phyloP scores from a whole-genome alignment of 306 rosid species.

The Medicago truncatula region MtrunA17r5.0-ANR NC_053042.1:53201001-53201500 shows the following conservation, averaged over 20 bases:
- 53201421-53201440: slow-evolving; percentile 68
- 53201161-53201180: slow-evolving; percentile 92
- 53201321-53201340: slow-evolving; percentile 86
- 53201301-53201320: slow-evolving; percentile 65
- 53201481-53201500: slow-evolving; percentile 59
- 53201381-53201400: slow-evolving; percentile 79
- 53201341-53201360: slow-evolving; percentile 79
- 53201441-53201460: slow-evolving; percentile 42
- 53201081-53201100: slow-evolving; percentile 49
- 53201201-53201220: slow-evolving; percentile 84
- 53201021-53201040: slow-evolving; percentile 82
- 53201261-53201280: slow-evolving; percentile 55
- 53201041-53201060: slow-evolving; percentile 44
- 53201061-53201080: slow-evolving; percentile 55
- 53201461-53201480: slow-evolving; percentile 48
- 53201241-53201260: slow-evolving; percentile 76
- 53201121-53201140: slow-evolving; percentile 65
- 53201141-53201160: slow-evolving; percentile 95
- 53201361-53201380: slow-evolving; percentile 49
- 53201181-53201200: slow-evolving; percentile 92
- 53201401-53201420: slow-evolving; percentile 64
- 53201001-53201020: slow-evolving; percentile 71
- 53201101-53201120: slow-evolving; percentile 64
- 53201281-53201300: slow-evolving; percentile 1
- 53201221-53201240: slow-evolving; percentile 90